phyloP scores from a whole-genome alignment of 169 alveolate genomes.

The Theileria annulata region DNA sequence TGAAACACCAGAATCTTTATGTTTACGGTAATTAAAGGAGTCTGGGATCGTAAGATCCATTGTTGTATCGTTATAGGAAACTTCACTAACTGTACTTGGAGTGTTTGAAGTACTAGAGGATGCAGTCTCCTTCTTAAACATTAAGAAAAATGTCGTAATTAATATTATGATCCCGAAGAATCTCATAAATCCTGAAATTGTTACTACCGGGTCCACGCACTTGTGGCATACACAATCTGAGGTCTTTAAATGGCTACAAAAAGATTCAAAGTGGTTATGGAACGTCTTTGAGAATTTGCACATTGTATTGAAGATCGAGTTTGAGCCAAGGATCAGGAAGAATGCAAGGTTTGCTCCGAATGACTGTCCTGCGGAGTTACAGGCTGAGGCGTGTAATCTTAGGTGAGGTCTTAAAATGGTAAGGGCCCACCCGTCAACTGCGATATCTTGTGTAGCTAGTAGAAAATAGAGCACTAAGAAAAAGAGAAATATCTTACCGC shows the following conservation, averaged over 20 bases:
- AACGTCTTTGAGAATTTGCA: slow-evolving; percentile 42
- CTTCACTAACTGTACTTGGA: slow-evolving; percentile 6
- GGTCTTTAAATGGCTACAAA: slow-evolving; percentile 7
- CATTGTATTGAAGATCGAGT: slow-evolving; percentile 33
- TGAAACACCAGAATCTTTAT: neutral
- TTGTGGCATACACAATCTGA: slow-evolving; percentile 1
- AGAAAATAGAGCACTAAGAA: slow-evolving; percentile 73
- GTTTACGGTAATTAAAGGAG: neutral
- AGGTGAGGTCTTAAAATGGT: slow-evolving; percentile 78
- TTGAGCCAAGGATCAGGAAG: slow-evolving; percentile 72
- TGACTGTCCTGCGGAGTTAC: slow-evolving; percentile 82
- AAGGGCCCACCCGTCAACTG: slow-evolving; percentile 96
- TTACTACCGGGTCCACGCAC: slow-evolving; percentile 43
- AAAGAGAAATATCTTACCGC: slow-evolving; percentile 54
- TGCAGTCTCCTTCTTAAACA: slow-evolving; percentile 42
- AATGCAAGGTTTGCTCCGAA: slow-evolving; percentile 79
- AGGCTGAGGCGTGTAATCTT: slow-evolving; percentile 77
- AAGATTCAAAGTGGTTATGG: slow-evolving; percentile 26
- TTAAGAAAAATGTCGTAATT: slow-evolving; percentile 41
- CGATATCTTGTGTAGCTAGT: slow-evolving; percentile 93
- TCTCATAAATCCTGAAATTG: slow-evolving; percentile 36
- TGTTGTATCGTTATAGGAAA: neutral
- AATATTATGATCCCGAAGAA: slow-evolving; percentile 45
- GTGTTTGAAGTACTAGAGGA: neutral
- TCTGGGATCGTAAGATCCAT: neutral